Conservation (phyloP, 495 filamentous ascomycete species). For the Aspergillus olivimuriae region DNA sequence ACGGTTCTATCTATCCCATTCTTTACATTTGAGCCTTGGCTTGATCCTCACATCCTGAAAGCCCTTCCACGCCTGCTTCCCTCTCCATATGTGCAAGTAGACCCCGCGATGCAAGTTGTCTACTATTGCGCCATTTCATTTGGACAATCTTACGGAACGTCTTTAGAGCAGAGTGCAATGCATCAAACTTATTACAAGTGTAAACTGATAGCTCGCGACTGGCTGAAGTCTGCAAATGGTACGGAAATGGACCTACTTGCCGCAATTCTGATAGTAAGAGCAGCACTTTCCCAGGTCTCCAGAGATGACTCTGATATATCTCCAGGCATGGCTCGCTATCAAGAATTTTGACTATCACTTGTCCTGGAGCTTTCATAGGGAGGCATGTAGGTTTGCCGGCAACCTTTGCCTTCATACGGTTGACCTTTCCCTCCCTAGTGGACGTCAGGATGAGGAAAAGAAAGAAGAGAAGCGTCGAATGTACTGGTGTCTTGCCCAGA, state of each 20-base stretch:
- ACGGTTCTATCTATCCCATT: no score
- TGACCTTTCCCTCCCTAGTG: no score
- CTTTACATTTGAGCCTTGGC: no score
- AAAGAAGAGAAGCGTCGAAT: neutral
- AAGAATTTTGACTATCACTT: constrained; percentile 10
- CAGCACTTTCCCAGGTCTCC: no score
- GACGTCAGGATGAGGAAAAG: neutral
- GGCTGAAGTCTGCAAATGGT: constrained; percentile 3
- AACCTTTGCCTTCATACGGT: constrained; percentile 4
- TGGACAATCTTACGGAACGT: neutral
- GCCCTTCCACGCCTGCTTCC: constrained; percentile 2
- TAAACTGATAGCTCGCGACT: neutral
- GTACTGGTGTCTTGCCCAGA: neutral
- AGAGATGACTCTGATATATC: no score
- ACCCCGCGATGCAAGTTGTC: constrained; percentile 3
- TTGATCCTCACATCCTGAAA: constrained; percentile 2
- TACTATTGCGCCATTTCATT: constrained; percentile 6
- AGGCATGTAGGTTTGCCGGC: constrained; percentile 3
- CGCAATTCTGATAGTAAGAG: constrained; percentile 1
- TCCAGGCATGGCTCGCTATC: constrained; percentile 6
- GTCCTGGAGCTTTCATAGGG: constrained; percentile 6
- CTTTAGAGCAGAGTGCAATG: neutral
- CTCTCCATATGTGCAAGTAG: constrained; percentile 2
- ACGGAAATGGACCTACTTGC: constrained; percentile 4
- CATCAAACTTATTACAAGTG: constrained; percentile 7